These are phyloP conservation scores for Copromyces sp. DNA, from an alignment of 495 filamentous ascomycete genomes.

Conservation along the genomic window DNA sequence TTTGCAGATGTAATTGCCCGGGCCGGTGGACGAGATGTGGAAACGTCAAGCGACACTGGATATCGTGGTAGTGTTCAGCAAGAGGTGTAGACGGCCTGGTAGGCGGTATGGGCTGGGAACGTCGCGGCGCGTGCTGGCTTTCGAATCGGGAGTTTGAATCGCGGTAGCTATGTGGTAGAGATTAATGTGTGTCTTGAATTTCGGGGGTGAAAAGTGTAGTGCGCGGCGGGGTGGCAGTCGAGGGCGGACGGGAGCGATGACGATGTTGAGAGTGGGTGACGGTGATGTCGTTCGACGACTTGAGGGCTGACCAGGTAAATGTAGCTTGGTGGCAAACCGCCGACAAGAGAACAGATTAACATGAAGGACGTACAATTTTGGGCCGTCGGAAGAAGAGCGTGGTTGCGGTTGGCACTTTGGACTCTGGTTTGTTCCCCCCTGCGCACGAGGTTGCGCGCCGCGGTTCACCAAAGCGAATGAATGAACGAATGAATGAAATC, in stretches of 20 bases:
- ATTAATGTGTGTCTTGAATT: not conserved
- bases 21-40: not conserved
- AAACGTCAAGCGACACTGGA: not conserved
- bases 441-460: not conserved
- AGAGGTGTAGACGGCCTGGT: not conserved
- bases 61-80: not conserved
- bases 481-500: not conserved
- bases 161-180: not conserved
- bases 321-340: not conserved
- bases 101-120: not conserved
- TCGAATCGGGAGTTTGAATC: not conserved
- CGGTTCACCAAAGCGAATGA: not conserved
- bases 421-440: not conserved
- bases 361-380: not conserved
- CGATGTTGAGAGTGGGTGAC: not conserved
- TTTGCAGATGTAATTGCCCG: conserved; percentile 4
- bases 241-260: not conserved
- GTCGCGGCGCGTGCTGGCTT: not conserved
- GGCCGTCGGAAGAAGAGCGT: not conserved
- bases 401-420: not conserved
- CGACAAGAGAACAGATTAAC: not conserved
- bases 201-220: not conserved
- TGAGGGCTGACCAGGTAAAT: not conserved
- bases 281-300: not conserved
- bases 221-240: not conserved